A percentile compares a stretch with the other conserved stretches of the same genome.
Evolutionary conservation across 495 filamentous ascomycete species (phyloP).

Genomic region (Podospora bellae-mahoneyi): DNA sequence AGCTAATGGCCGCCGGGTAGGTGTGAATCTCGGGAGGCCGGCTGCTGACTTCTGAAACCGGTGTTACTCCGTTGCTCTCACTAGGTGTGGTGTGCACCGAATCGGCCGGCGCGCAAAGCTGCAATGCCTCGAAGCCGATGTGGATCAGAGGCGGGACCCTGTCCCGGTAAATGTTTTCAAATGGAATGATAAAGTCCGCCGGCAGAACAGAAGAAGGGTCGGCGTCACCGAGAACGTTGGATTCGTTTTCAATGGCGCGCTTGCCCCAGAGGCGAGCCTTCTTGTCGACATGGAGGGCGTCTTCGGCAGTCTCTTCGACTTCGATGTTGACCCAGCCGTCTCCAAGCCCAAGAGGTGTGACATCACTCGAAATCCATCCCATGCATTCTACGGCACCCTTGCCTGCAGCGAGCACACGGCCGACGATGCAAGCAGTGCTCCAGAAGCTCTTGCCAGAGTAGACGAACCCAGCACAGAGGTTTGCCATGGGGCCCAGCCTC

Average conservation of each 20-base stretch:
- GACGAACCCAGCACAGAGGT: conserved; percentile 75
- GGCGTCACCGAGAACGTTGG: conserved; percentile 51
- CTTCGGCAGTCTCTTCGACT: conserved; percentile 44
- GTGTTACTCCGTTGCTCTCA: conserved; percentile 33
- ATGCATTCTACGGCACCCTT: conserved; percentile 68
- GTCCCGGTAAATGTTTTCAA: conserved; percentile 48
- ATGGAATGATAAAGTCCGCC: conserved; percentile 56
- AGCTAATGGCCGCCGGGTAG: conserved; percentile 52
- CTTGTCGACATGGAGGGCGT: conserved; percentile 39
- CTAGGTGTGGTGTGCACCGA: conserved; percentile 37
- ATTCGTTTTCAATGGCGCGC: conserved; percentile 46
- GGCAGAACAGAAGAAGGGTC: conserved; percentile 48
- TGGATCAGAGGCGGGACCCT: conserved; percentile 36
- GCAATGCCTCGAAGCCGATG: conserved; percentile 45
- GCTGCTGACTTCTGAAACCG: conserved; percentile 31
- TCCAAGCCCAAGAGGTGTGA: conserved; percentile 48
- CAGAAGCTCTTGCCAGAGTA: conserved; percentile 71
- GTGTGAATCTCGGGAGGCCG: conserved; percentile 39
- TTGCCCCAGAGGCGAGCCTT: conserved; percentile 50
- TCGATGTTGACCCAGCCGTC: conserved; percentile 66
- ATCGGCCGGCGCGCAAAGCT: conserved; percentile 35
- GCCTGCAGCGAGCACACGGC: conserved; percentile 66
- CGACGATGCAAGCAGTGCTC: conserved; percentile 75
- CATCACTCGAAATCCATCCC: conserved; percentile 68
- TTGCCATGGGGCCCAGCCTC: conserved; percentile 63